Evolutionary conservation across 441 rosid species (phyloP), one percentile per base, ranked within the genome.

Genomic region (Aquilaria agallochum): DNA sequence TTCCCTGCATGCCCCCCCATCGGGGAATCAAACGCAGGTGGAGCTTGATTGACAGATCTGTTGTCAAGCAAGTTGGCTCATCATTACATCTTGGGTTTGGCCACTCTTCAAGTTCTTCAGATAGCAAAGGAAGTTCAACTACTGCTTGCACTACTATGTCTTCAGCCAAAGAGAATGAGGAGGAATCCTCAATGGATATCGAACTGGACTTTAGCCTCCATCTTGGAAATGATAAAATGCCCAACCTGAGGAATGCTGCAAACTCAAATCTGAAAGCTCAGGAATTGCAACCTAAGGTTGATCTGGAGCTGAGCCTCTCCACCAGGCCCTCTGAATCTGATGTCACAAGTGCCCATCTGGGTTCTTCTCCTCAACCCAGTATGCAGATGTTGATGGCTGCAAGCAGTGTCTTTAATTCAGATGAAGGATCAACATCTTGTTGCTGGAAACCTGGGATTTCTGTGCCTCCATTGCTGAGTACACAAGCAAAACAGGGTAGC

Each of bases 101-200:
- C 53, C 78, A 72, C 53, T 70, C 92, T 9, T 62, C 94, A 7
- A 89, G 97, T 76, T 94, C 99, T 61, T 87, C 99, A 3, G 96
- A 91, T 71, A 89, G 95, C 76, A 89, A 89, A 76, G 97, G 83
- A 61, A 91, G 97, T 76, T 81, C 96, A 2, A 83, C 84, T 52
- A 85, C 95, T 72, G 96, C 83, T 60, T 85, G 81, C 78, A 85
- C 85, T 44, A 75, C 86, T 49, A 69, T 80, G 72, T 94, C 96
- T 57, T 89, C 97, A 40, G 87, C 92, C 55, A 94, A 89, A 76
- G 97, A 89, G 80, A 81, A 79, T 51, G 95, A 89, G 15, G 99
- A 87, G 60, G 97, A 82, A 72, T 87, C 94, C 47, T 82, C 97
- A 0, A 78, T 87, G 90, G 93, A 90, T 77, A 77, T 90, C 67